Base-by-base conservation (phyloP, 306 rosid genomes). In the Sindora glabra region DNA sequence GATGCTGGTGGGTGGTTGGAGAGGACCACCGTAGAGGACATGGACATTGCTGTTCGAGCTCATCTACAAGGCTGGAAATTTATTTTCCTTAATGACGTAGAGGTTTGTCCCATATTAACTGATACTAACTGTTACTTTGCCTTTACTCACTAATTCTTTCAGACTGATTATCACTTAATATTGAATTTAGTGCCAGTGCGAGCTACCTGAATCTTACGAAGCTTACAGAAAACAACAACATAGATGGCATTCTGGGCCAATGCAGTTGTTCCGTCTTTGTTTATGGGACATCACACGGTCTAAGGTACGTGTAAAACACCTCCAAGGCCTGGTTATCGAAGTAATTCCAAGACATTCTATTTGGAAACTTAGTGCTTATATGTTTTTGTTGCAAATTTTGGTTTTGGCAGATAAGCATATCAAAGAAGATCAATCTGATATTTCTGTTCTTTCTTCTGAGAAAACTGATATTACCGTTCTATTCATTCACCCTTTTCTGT, bases 21-120 rank as follows among this genome's bases (percentile, higher is more conserved):
- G 71, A 79, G 89, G 50, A 83, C 89, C 68, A 83, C 89, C 0
- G 85, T 83, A 0, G 89, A 83, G 66, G 89, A 83, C 76, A 83
- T 83, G 89, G 89, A 83, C 62, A 79, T 83, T 19, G 89, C 89
- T 0, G 89, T 83, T 10, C 77, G 89, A 16, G 89, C 89, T 64
- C 89, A 83, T 64, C 89, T 83, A 55, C 84, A 79, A 22, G 89
- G 89, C 36, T 83, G 89, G 89, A 83, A 83, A 50, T 83, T 83
- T 78, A 73, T 83, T 11, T 83, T 72, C 69, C 83, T 83, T 30
- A 83, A 83, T 30, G 85, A 83, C 56, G 89, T 83, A 4, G 85
- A 83, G 85, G 89, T 83, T 51, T 16, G 21, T 5, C 23, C 19
- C 19, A 8, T 6, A 3, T 1, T 5, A 14, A 29, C 1, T 15